phyloP scores from a whole-genome alignment of 1,139 yeast species.

The Yamadazyma triangularis region DNA sequence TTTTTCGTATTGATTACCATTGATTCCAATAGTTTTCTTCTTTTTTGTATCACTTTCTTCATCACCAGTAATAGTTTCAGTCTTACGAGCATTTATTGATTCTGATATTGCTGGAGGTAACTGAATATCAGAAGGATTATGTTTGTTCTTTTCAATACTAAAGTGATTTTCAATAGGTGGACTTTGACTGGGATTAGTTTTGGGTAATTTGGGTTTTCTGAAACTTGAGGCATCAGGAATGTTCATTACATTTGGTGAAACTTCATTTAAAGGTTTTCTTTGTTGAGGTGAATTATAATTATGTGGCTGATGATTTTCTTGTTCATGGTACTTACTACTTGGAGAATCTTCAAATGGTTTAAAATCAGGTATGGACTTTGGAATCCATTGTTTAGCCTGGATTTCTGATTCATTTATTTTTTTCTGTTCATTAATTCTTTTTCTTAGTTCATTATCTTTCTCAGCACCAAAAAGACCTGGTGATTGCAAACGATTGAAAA shows the following conservation, averaged over 20 bases:
- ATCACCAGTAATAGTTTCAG: conserved; percentile 1
- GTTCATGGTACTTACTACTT: conserved; percentile 1
- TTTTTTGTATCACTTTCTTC: conserved; percentile 10
- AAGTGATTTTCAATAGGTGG: not conserved
- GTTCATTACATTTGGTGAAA: conserved; percentile 7
- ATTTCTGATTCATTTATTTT: conserved; percentile 12
- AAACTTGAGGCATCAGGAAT: conserved; percentile 10
- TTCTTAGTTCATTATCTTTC: conserved; percentile 23
- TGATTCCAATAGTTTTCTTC: conserved; percentile 35
- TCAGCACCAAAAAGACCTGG: conserved; percentile 6
- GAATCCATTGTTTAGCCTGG: conserved; percentile 1
- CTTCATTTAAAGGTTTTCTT: conserved; percentile 12
- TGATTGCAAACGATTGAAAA: not conserved
- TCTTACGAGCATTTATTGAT: conserved; percentile 3
- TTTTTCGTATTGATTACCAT: conserved; percentile 65
- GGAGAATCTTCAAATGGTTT: not conserved
- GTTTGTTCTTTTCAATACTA: too few species aligned
- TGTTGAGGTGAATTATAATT: conserved; percentile 1
- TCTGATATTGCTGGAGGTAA: conserved; percentile 2
- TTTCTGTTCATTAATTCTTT: conserved; percentile 25
- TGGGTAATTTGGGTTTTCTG: conserved; percentile 15
- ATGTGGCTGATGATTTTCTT: not conserved
- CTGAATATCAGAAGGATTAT: too few species aligned
- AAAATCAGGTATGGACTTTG: not conserved
- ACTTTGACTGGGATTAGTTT: not conserved